These are phyloP conservation scores for Trifolium fragiferum DNA, from an alignment of 306 rosid genomes.

Conservation along the genomic window DNA sequence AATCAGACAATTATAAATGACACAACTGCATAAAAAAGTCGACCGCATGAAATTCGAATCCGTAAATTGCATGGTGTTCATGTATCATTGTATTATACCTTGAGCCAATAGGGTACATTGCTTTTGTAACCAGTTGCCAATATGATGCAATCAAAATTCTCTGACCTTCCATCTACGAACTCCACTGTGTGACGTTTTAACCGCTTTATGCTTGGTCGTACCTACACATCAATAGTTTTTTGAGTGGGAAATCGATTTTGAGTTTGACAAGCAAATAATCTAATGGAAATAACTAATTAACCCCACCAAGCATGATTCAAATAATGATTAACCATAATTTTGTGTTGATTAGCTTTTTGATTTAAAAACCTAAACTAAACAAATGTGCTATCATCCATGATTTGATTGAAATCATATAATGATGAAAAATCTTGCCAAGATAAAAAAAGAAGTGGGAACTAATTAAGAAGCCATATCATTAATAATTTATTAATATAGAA, in stretches of 20 bases:
- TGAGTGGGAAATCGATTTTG: slow-evolving; percentile 1
- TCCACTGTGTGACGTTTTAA: slow-evolving; percentile 73
- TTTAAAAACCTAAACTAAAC: slow-evolving; percentile 12
- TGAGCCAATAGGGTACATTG: slow-evolving; percentile 96
- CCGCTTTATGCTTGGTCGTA: slow-evolving; percentile 76
- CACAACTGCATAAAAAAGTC: no score
- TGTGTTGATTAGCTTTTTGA: slow-evolving; percentile 37
- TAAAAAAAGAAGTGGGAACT: neutral
- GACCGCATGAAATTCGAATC: no score
- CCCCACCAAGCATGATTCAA: slow-evolving; percentile 35
- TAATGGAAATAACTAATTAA: slow-evolving; percentile 23
- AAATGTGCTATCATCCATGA: slow-evolving; percentile 31
- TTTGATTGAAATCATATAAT: slow-evolving; percentile 43
- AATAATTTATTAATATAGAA: slow-evolving; percentile 17
- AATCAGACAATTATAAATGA: no score
- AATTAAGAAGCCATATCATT: slow-evolving; percentile 25
- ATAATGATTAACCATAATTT: slow-evolving; percentile 10
- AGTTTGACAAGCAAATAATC: slow-evolving; percentile 40
- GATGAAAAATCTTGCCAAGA: slow-evolving; percentile 37
- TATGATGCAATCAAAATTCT: slow-evolving; percentile 81
- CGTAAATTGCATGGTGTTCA: no score
- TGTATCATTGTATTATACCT: slow-evolving; percentile 52
- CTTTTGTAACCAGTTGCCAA: slow-evolving; percentile 99
- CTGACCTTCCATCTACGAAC: slow-evolving; percentile 68
- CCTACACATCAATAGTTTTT: slow-evolving; percentile 49